Evolutionary conservation across 106 monocot species (phyloP).

Genomic region (Dendrobium catenatum): DNA sequence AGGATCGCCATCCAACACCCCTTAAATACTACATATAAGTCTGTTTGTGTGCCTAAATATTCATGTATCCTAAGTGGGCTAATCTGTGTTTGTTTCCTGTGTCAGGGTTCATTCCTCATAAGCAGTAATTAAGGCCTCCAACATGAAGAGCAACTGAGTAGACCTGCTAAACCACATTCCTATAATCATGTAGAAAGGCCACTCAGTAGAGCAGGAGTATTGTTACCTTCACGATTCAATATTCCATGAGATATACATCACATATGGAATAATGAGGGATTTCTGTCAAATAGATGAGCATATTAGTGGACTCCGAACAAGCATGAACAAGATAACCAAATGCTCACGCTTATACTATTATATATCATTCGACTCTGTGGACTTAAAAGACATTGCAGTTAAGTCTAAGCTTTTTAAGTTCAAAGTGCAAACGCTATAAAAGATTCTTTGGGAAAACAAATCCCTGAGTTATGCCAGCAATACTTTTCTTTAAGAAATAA

Average conservation of each 20-base stretch:
- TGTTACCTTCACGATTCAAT: too few relatives aligned
- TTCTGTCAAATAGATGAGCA: neutral
- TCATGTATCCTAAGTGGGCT: too few relatives aligned
- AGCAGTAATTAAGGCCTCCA: too few relatives aligned
- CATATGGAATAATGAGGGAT: neutral
- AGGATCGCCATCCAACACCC: too few relatives aligned
- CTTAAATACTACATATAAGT: too few relatives aligned
- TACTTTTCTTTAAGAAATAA: neutral
- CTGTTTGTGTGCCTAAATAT: too few relatives aligned
- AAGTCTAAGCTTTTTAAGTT: neutral
- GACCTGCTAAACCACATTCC: too few relatives aligned
- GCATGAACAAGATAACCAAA: neutral
- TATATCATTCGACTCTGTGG: neutral
- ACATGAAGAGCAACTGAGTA: too few relatives aligned
- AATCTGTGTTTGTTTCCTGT: too few relatives aligned
- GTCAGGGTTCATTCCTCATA: too few relatives aligned
- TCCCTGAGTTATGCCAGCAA: neutral
- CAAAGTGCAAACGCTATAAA: neutral
- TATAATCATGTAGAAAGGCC: too few relatives aligned
- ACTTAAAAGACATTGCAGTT: neutral
- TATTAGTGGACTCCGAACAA: neutral
- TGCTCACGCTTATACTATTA: neutral
- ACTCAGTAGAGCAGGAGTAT: too few relatives aligned
- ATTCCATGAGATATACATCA: neutral
- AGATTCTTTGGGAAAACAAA: neutral